These are phyloP conservation scores for Diaporthe citri DNA, from an alignment of 2,329 filamentous ascomycete genomes.

Conservation along the genomic window DNA sequence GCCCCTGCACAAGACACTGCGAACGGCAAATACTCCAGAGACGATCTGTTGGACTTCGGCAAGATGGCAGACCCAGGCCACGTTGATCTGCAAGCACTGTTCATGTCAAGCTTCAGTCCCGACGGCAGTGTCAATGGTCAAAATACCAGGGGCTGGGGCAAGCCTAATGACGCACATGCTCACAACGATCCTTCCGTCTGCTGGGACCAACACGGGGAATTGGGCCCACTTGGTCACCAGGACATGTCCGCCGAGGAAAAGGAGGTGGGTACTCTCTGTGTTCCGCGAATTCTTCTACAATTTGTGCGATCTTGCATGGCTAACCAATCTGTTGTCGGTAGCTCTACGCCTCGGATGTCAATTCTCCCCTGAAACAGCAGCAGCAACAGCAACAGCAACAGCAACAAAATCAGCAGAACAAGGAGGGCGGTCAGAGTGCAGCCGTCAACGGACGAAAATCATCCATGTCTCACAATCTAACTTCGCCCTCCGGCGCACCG, in stretches of 20 bases:
- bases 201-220: constrained; percentile 82
- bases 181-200: constrained; percentile 90
- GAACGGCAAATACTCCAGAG: constrained; percentile 76
- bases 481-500: constrained; percentile 78
- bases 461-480: constrained; percentile 82
- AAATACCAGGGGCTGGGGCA: constrained; percentile 78
- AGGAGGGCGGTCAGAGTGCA: constrained; percentile 69
- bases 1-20: constrained; percentile 46
- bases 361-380: constrained; percentile 91
- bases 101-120: constrained; percentile 84
- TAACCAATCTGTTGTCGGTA: constrained; percentile 53
- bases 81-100: constrained; percentile 75
- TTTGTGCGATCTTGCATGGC: constrained; percentile 42
- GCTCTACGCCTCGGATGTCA: constrained; percentile 88
- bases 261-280: constrained; percentile 59
- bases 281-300: constrained; percentile 32
- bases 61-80: constrained; percentile 63
- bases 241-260: constrained; percentile 76
- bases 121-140: constrained; percentile 73
- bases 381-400: constrained; percentile 64
- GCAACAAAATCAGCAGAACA: constrained; percentile 66
- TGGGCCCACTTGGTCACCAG: constrained; percentile 78
- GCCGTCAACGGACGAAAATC: constrained; percentile 80
- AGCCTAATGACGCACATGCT: constrained; percentile 78
- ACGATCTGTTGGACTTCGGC: constrained; percentile 83